Base-by-base conservation (phyloP, 177 flowering plant species). In the Vitis hybrid region DNA sequence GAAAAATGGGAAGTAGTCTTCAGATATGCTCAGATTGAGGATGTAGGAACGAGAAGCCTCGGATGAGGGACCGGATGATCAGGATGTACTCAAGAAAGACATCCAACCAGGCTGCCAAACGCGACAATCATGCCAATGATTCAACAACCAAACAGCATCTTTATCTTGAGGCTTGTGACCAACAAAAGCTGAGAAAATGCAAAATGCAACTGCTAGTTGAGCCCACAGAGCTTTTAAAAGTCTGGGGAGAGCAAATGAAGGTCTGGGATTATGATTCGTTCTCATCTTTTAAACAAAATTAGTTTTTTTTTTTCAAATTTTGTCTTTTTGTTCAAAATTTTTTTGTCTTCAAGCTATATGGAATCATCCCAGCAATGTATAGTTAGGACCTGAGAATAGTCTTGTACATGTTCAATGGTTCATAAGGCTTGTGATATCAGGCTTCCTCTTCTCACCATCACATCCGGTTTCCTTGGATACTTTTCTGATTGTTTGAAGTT, bases 1-100 rank as follows among this genome's bases (percentile, higher is more conserved):
- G 65, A 77, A 69, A 62, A 60, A 26, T 19, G 73, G 58, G 57
- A 76, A 72, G 70, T 72, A 55, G 65, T 22, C 51, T 12, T 19
- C 60, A 22, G 16, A 69, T 53, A 50, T 58, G 64, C 39, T 45
- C 9, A 11, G 22, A 11, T 50, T 52, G 55, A 15, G 12, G 1
- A 51, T 16, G 12, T 13, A 10, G 14, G 51, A 60, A 51, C 11
- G 29, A 26, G 29, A 26, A 26, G 29, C 29, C 29, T 26, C 29
- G 0, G 29, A 26, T 26, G 29, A 26, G 29, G 29, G 29, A 26
- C 29, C 29, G 0, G 5, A 26, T 26, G 5, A 26, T 26, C 29
- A 26, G 29, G 29, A 26, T 26, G 29, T 26, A 26, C 0, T 26
- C 29, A 26, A 26, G 29, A 26, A 26, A 26, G 29, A 26, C 29